Evolutionary conservation across 139 green algal species (phyloP), one percentile per base, ranked within the genome.

Genomic region (Micractinium conductrix): DNA sequence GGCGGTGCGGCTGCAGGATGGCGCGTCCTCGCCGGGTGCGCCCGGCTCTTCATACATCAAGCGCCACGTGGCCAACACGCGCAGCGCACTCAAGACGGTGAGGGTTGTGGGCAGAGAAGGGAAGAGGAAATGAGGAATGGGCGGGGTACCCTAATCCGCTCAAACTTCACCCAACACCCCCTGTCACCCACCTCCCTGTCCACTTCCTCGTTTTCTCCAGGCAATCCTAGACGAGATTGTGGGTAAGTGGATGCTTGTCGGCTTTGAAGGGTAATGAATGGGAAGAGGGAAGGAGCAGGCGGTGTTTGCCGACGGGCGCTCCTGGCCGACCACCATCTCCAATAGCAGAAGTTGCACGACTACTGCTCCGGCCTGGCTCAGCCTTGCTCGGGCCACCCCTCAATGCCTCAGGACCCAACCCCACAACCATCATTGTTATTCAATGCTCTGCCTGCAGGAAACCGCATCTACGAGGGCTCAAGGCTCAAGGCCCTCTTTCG

Each of bases 401-500:
- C n/a, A n/a, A n/a, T n/a, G n/a, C n/a, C n/a, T n/a, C n/a, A n/a
- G n/a, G n/a, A n/a, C n/a, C n/a, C n/a, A n/a, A n/a, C n/a, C n/a
- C n/a, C n/a, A n/a, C n/a, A n/a, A n/a, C n/a, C n/a, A n/a, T n/a
- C n/a, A n/a, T n/a, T n/a, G n/a, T n/a, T n/a, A n/a, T n/a, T n/a
- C n/a, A n/a, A n/a, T 22, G 19, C 53, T 2, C 0, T 44, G 12
- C 37, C n/a, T 72, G 65, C 65, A 72, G 65, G 33, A 33, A 67
- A 81, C 53, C 75, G 75, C n/a, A 69, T 81, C 12, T 81, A 81
- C 55, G 75, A 81, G 53, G 75, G 37, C 10, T 16, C 48, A 37
- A 53, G 75, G 35, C 53, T 81, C n/a, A 81, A 81, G 53, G 48
- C 30, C 14, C 75, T 81, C 0, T 71, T 81, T 53, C 75, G 75